Percentiles rank a stretch among this genome's conserved stretches.
phyloP scores from a whole-genome alignment of 805 yeast species.

The Yarrowia yakushimensis region DNA sequence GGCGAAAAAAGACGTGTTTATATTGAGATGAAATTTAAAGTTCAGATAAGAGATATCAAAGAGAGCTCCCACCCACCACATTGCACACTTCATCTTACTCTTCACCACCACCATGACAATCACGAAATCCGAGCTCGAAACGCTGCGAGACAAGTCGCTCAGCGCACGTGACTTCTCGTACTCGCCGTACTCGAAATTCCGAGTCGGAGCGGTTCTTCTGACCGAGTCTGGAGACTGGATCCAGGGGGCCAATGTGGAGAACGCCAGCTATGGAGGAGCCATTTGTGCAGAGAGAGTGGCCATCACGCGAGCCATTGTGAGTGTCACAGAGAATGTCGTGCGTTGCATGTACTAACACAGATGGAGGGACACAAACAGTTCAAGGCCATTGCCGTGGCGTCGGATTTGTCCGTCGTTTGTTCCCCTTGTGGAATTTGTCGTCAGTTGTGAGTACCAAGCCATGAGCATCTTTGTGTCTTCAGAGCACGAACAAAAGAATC shows the following conservation, averaged over 20 bases:
- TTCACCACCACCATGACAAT: neutral
- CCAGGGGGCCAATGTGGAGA: conserved; percentile 86
- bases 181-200: conserved; percentile 70
- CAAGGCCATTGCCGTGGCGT: conserved; percentile 62
- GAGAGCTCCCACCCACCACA: no score
- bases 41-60: conserved; percentile 1
- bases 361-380: conserved; percentile 40
- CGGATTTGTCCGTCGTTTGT: conserved; percentile 55
- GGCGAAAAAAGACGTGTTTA: neutral
- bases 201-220: conserved; percentile 79
- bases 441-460: conserved; percentile 49
- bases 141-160: conserved; percentile 13
- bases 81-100: neutral
- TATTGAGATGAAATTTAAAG: neutral
- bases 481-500: no score
- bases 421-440: conserved; percentile 95
- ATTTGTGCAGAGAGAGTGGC: conserved; percentile 78
- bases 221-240: conserved; percentile 49
- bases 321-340: conserved; percentile 22
- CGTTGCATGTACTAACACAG: conserved; percentile 13
- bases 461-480: no score
- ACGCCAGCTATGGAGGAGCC: conserved; percentile 79
- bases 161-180: conserved; percentile 42
- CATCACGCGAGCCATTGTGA: conserved; percentile 51
- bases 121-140: neutral